Evolutionary conservation across 78 protist species (phyloP), one percentile per base, ranked within the genome.

Genomic region (Salpingoeca rosetta): DNA sequence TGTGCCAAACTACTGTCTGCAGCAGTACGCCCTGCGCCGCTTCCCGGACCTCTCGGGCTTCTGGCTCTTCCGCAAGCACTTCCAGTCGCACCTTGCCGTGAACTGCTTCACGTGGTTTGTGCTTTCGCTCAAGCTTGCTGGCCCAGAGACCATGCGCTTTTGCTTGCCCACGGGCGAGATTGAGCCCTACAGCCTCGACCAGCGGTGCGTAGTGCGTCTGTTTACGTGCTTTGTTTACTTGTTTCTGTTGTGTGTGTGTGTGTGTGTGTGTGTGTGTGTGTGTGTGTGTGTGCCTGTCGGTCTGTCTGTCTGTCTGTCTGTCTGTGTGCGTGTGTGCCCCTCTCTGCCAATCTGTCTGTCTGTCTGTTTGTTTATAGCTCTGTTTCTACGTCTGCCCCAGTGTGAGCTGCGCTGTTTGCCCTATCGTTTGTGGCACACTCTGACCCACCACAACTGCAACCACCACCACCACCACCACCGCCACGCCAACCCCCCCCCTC

Each of bases 41-140:
- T n/a, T n/a, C n/a, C n/a, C n/a, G n/a, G n/a, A n/a, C n/a, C n/a
- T n/a, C n/a, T n/a, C n/a, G n/a, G n/a, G n/a, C 94, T 43, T 82
- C 89, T 74, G 90, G 92, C 76, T 93, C 96, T 76, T 91, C 92
- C 42, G 90, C 87, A 38, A 89, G 76, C 0, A 87, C 89, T 10
- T 88, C 57, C n/a, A n/a, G n/a, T n/a, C n/a, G n/a, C n/a, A n/a
- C n/a, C n/a, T n/a, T n/a, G n/a, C n/a, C n/a, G n/a, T n/a, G n/a
- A n/a, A n/a, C n/a, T n/a, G n/a, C n/a, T n/a, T n/a, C n/a, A n/a
- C n/a, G n/a, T n/a, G n/a, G n/a, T n/a, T n/a, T n/a, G n/a, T n/a
- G n/a, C n/a, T n/a, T n/a, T n/a, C n/a, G n/a, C n/a, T n/a, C n/a
- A 45, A 45, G 37, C 38, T 27, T 81, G 75, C 39, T 45, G 65